Evolutionary conservation across 805 yeast species (phyloP).

Genomic region (Teunomyces lycoperdinae): DNA sequence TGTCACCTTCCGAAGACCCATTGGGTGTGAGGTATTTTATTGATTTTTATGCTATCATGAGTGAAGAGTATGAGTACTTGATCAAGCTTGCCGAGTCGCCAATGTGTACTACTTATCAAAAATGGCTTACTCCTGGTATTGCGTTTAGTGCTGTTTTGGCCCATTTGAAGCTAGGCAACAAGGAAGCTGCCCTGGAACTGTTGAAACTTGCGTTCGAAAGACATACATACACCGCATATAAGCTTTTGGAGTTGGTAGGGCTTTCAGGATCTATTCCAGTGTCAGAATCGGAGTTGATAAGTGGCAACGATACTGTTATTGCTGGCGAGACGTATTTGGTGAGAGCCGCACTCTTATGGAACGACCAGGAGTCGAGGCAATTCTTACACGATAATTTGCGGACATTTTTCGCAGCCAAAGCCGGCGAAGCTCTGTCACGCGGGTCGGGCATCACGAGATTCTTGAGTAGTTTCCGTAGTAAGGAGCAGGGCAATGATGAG

Average conservation of each 20-base stretch:
- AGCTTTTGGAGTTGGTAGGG: conserved; percentile 50
- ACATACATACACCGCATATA: conserved; percentile 58
- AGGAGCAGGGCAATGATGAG: conserved; percentile 12
- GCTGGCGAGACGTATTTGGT: conserved; percentile 58
- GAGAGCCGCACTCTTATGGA: conserved; percentile 56
- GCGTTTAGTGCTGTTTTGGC: conserved; percentile 67
- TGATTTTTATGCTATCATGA: conserved; percentile 70
- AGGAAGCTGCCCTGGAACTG: conserved; percentile 44
- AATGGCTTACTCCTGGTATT: conserved; percentile 73
- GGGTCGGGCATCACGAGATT: conserved; percentile 13
- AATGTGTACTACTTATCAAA: conserved; percentile 51
- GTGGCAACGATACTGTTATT: conserved; percentile 29
- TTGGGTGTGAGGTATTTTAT: conserved; percentile 79
- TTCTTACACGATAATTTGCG: conserved; percentile 48
- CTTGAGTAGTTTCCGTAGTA: conserved; percentile 7
- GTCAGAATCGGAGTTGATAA: conserved; percentile 19
- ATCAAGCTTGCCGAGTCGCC: conserved; percentile 57
- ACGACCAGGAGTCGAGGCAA: conserved; percentile 41
- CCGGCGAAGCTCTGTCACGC: not conserved
- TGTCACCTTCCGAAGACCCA: conserved; percentile 80
- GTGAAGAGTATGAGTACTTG: conserved; percentile 63
- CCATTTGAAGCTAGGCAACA: conserved; percentile 42
- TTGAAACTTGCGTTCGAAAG: conserved; percentile 49
- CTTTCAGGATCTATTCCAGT: conserved; percentile 19
- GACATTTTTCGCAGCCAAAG: conserved; percentile 4